Base-by-base conservation (phyloP, 768 basidiomycete species). In the Russula compacta region DNA sequence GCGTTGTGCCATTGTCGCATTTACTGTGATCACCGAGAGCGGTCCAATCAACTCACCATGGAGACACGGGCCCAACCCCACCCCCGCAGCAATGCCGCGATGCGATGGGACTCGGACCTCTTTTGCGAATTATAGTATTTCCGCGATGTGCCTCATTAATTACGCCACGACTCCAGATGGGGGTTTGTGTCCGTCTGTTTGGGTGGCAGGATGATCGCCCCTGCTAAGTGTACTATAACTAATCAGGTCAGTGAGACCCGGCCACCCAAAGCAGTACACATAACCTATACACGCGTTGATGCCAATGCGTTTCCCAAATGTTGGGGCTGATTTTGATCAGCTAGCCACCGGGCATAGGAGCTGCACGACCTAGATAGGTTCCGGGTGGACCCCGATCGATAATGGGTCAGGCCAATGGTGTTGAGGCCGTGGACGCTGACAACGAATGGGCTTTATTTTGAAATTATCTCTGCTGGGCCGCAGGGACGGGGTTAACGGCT, bases 21-120 rank as follows among this genome's bases (percentile, higher is more conserved):
- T 58, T 58, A 58, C 56, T 32, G 60, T 36, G 60, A 58, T 62
- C 56, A 58, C 56, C 56, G 61, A 58, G 56, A 19, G 61, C n/a
- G 39, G 56, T 47, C 19, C 42, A 42, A 42, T 52, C 52, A 58
- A 53, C 57, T 63, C 57, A 57, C 47, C 61, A 63, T 63, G 56
- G 61, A 58, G 54, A 63, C 56, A 53, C 52, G 57, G 57, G 33
- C 52, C 51, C 32, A 55, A 52, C 14, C 53, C 3, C 43, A 29
- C 51, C 24, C 21, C 61, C 61, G 57, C 61, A 49, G 56, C 39
- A 54, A 48, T 53, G 12, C 61, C 61, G 52, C 56, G 51, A n/a
- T 54, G 33, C 14, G 51, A 53, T 46, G 40, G 14, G 29, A 43
- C 40, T 63, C 47, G 56, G 46, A 58, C n/a, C 24, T 58, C 32